Evolutionary conservation across 805 yeast genomes (phyloP), one percentile per base, ranked within the genome.

Genomic region (Lachancea sp.): DNA sequence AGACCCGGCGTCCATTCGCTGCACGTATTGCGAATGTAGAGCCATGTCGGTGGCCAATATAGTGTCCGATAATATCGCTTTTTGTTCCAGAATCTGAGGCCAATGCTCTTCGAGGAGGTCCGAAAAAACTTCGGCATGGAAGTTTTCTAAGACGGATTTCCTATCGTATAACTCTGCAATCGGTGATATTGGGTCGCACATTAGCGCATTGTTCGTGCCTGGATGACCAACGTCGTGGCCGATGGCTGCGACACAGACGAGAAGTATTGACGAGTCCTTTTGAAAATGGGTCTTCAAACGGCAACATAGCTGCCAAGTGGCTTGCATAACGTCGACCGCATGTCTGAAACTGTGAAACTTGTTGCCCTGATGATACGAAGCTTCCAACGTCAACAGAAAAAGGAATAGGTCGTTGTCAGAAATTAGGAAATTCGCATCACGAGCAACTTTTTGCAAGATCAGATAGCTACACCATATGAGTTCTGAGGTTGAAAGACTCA

Each of bases 221-320:
- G 98, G 98, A 64, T 93, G 99, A 18, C 96, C 95, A 27, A 86
- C 79, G 63, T 93, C 99, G 67, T 93, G 99, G 42, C 98, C 98
- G 36, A 90, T 67, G 1, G 96, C 93, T 0, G 96, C 85, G 11
- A 90, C 69, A 29, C 86, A 72, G 22, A 88, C 65, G 1, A 84
- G 77, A 38, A 85, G 66, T 2, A 74, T 27, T n/a, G 35, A 27
- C 13, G 32, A 25, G 70, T 53, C 82, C 82, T 26, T 60, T 55
- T 45, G 66, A 72, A 16, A 58, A 45, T 19, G 58, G 30, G 35
- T 53, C 25, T 2, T 58, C 41, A 36, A 46, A 16, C 47, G 42
- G 26, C 47, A 45, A 39, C 60, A 68, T 47, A 82, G 78, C 60
- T 74, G 82, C 68, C 84, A 82, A 27, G 91, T 79, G 2, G 95